phyloP scores from a whole-genome alignment of 2,329 filamentous ascomycete species.

The Colletotrichum trifolii region DNA sequence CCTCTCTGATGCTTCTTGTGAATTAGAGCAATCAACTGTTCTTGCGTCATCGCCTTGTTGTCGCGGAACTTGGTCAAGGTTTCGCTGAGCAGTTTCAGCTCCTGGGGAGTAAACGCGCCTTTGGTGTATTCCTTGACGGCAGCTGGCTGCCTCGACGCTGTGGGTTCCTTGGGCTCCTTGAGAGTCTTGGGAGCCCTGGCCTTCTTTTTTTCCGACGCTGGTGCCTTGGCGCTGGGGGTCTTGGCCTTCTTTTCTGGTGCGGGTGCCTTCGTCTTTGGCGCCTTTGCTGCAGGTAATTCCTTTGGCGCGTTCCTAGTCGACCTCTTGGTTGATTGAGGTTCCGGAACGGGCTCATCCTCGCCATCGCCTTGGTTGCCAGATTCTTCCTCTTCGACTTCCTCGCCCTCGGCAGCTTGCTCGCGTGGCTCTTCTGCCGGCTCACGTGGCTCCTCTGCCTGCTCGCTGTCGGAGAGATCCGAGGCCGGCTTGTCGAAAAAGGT shows the following conservation, averaged over 20 bases:
- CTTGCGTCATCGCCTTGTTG: conserved; percentile 54
- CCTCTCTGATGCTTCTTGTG: conserved; percentile 39
- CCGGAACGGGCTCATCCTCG: too few relatives aligned
- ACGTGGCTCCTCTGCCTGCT: conserved; percentile 37
- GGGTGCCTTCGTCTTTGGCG: too few relatives aligned
- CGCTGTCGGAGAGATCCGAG: not conserved
- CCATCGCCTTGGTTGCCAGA: too few relatives aligned
- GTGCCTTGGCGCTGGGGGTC: too few relatives aligned
- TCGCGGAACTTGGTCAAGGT: conserved; percentile 58
- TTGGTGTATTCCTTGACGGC: conserved; percentile 10
- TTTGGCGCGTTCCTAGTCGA: too few relatives aligned
- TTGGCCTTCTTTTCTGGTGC: too few relatives aligned
- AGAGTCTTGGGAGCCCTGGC: too few relatives aligned
- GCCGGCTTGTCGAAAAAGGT: conserved; percentile 52
- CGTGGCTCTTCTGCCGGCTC: conserved; percentile 34
- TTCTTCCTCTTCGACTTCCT: not conserved
- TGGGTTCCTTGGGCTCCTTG: too few relatives aligned
- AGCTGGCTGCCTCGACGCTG: too few relatives aligned
- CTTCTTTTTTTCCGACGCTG: too few relatives aligned
- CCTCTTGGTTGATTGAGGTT: too few relatives aligned
- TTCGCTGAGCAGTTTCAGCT: conserved; percentile 53
- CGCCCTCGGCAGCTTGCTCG: conserved; percentile 33
- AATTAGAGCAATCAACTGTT: conserved; percentile 60
- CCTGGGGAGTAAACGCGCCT: conserved; percentile 57
- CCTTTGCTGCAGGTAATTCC: too few relatives aligned